Conservation (phyloP, 2,329 filamentous ascomycete species). For the Cercospora nicotianae region DNA sequence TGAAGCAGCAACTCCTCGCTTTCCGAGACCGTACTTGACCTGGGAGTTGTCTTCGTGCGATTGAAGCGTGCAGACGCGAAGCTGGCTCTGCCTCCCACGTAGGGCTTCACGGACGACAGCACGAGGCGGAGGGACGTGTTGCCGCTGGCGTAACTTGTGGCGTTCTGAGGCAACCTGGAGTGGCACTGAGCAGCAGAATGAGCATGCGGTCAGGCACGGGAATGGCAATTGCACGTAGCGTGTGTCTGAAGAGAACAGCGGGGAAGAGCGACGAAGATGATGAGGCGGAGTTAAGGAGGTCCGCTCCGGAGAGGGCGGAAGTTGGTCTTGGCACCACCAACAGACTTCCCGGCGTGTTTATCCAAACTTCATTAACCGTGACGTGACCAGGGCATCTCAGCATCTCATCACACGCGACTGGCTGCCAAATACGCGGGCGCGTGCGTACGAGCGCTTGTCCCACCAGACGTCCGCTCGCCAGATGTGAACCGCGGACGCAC, state of each 20-base stretch:
- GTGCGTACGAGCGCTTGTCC: background rate
- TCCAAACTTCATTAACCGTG: background rate
- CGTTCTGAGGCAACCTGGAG: background rate
- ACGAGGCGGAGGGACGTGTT: background rate
- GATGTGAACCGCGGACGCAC: background rate
- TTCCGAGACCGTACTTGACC: too few species aligned
- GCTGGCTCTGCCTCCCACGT: background rate
- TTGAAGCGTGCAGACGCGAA: background rate
- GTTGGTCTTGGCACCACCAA: background rate
- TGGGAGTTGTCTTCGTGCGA: too few species aligned
- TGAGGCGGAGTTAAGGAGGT: background rate
- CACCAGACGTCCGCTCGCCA: background rate
- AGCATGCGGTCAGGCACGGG: background rate
- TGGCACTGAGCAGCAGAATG: background rate
- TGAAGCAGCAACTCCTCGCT: too few species aligned
- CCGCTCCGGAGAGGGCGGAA: background rate
- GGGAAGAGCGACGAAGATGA: background rate
- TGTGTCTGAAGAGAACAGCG: background rate
- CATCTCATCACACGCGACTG: background rate
- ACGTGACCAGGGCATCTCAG: background rate
- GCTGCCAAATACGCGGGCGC: background rate
- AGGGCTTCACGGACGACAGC: background rate
- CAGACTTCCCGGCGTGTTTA: background rate
- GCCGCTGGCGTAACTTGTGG: conserved; percentile 1
- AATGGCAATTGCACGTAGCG: background rate